Evolutionary conservation across 306 rosid species (phyloP), one percentile per base, ranked within the genome.

Genomic region (Quercus alba): DNA sequence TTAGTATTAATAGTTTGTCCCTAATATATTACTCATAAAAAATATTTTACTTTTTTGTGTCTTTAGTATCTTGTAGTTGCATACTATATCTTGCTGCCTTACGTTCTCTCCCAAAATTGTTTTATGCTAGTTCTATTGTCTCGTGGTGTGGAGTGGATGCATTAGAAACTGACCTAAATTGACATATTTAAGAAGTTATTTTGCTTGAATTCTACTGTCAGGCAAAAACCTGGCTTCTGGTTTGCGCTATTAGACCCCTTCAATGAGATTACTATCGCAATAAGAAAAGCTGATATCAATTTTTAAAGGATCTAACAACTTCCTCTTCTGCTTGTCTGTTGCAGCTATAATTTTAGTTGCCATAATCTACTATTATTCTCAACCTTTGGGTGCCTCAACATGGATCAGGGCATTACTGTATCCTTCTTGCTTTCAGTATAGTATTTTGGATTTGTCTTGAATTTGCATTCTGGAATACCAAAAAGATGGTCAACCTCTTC

Each of bases 361-460:
- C 79, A 33, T 89, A 54, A 96, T 96, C 85, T 96, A 96, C 94
- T 91, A 93, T 81, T 96, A 56, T 87, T 96, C 99, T 75, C 93
- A 84, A 76, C 98, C 98, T 73, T 1, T 93, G 85, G 75, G 90
- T 84, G 78, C 76, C 62, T 82, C 38, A 76, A 96, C 94, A 63
- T 90, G 97, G 97, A 81, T 89, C 88, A 85, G 81, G 77, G 92
- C 97, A 4, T 87, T 95, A 83, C 82, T 95, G 99, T 95, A 95
- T 93, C 97, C 97, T 87, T 12, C 86, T 81, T 84, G 58, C 80
- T 69, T 80, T 54, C 70, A 41, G 67, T 79, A 80, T 52, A 74
- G 61, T 68, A 62, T 67, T 38, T 41, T 79, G 35, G 44, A 17
- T 68, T 70, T 88, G 11, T 26, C 2, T 77, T 66, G 54, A 74